Evolutionary conservation across 2,329 filamentous ascomycete genomes (phyloP).

Genomic region (Penicillium aurantiogriseum): DNA sequence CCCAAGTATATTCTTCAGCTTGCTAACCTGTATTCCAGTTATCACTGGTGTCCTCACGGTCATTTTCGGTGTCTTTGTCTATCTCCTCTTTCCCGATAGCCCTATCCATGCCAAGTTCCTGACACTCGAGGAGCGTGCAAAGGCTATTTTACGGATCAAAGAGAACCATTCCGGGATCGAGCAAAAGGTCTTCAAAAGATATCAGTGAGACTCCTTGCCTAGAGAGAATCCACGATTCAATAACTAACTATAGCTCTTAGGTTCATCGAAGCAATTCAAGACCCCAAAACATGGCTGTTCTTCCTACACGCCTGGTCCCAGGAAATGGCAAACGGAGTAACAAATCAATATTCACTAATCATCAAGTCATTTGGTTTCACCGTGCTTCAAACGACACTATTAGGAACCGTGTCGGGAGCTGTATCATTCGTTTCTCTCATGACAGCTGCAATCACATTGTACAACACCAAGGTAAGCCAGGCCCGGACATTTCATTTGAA

Average conservation of each 20-base stretch:
- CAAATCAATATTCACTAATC: constrained; percentile 46
- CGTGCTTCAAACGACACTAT: constrained; percentile 24
- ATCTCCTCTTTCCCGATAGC: constrained; percentile 36
- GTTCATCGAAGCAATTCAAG: constrained; percentile 34
- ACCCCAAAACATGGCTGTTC: constrained; percentile 38
- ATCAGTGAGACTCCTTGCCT: constrained; percentile 11
- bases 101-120: constrained; percentile 34
- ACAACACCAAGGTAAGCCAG: constrained; percentile 29
- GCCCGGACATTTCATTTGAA: not conserved
- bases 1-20: not conserved
- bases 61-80: constrained; percentile 29
- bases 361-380: constrained; percentile 48
- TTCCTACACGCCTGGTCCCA: constrained; percentile 38
- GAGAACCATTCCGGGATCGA: constrained; percentile 41
- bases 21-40: constrained; percentile 2
- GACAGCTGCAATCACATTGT: constrained; percentile 30
- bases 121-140: constrained; percentile 32
- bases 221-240: not conserved
- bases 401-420: constrained; percentile 27
- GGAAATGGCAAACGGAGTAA: constrained; percentile 38
- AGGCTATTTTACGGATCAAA: constrained; percentile 37
- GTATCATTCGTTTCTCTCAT: constrained; percentile 30
- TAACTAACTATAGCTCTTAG: not conserved
- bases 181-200: constrained; percentile 36
- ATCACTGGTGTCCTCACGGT: constrained; percentile 17